These are phyloP conservation scores for Alnus glutinosa DNA, from an alignment of 306 rosid species.

Conservation along the genomic window DNA sequence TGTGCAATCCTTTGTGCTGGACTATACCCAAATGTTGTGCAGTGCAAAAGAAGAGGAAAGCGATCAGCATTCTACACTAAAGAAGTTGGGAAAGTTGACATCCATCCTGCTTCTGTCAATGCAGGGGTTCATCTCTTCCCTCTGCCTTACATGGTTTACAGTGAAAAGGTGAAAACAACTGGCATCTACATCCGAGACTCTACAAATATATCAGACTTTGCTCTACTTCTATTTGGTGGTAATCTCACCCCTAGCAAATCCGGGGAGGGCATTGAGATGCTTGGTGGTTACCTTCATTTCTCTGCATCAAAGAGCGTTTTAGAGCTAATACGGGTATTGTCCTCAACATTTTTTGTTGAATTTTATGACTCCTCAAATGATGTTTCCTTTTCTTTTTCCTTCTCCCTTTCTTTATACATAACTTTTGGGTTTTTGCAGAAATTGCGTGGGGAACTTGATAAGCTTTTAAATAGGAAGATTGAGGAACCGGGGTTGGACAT, in stretches of 20 bases:
- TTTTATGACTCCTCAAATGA: constrained; percentile 14
- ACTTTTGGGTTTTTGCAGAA: constrained; percentile 49
- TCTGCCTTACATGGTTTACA: constrained; percentile 91
- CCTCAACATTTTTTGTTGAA: constrained; percentile 13
- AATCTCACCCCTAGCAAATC: constrained; percentile 64
- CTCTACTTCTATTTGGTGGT: constrained; percentile 87
- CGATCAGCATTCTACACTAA: constrained; percentile 82
- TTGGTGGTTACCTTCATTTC: constrained; percentile 96
- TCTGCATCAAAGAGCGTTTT: constrained; percentile 82
- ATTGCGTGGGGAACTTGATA: constrained; percentile 83
- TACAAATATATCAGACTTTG: constrained; percentile 90
- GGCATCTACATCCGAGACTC: constrained; percentile 80
- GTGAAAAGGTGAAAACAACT: constrained; percentile 92
- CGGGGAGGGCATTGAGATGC: constrained; percentile 95
- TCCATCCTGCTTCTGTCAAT: constrained; percentile 94
- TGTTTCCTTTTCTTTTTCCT: neutral
- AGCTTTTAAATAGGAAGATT: constrained; percentile 78
- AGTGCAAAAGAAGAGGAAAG: constrained; percentile 92
- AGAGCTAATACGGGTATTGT: constrained; percentile 78
- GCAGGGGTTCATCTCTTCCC: constrained; percentile 92
- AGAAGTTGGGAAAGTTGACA: constrained; percentile 94
- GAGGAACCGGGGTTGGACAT: constrained; percentile 80
- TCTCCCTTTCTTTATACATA: neutral
- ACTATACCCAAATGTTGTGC: constrained; percentile 91
- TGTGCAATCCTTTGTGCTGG: constrained; percentile 96